Evolutionary conservation across 1,139 yeast species (phyloP), one percentile per base, ranked within the genome.

Genomic region (Pichia inconspicua): DNA sequence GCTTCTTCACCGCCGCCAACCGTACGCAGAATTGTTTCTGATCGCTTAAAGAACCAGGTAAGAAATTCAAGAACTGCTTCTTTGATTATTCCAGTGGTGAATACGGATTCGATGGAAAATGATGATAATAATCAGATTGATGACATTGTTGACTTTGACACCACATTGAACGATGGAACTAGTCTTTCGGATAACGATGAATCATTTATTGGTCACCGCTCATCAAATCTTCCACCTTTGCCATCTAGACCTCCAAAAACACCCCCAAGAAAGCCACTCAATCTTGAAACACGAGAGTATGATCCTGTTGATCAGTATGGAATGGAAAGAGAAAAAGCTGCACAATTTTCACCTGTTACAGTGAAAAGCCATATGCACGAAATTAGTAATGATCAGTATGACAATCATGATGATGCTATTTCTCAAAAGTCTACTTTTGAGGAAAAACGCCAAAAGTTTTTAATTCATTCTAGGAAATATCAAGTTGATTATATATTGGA

Each of bases 321-420:
- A 6, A 49, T 49, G 41, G 55, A 55, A 17, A 52, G 61, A 14
- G 28, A 55, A 19, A 45, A 49, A 10, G 49, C 58, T 11, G 55
- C 55, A 9, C 50, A 56, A 5, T 57, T 56, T 40, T 60, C 59
- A 11, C 41, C 52, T 8, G 51, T 49, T 7, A 52, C 60, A 0
- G 53, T 58, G n/a, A 9, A 27, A n/a, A n/a, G 15, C 12, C 30
- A 31, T 5, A 14, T 12, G 10, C 25, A 40, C 25, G 44, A 39
- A 5, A 42, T 27, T 36, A 42, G 40, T 9, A 25, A 25, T n/a
- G 11, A 5, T 22, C 22, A 4, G 1, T 4, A 4, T 22, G 22
- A 6, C 5, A n/a, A 43, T 4, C 46, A 44, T 12, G 41, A 43
- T 25, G 10, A 46, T 11, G 27, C 28, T 7, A 11, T 8, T 14